A percentile compares a stretch with the other conserved stretches of the same genome.
Evolutionary conservation across 306 rosid species (phyloP).

Genomic region (Adenanthera pavonina): DNA sequence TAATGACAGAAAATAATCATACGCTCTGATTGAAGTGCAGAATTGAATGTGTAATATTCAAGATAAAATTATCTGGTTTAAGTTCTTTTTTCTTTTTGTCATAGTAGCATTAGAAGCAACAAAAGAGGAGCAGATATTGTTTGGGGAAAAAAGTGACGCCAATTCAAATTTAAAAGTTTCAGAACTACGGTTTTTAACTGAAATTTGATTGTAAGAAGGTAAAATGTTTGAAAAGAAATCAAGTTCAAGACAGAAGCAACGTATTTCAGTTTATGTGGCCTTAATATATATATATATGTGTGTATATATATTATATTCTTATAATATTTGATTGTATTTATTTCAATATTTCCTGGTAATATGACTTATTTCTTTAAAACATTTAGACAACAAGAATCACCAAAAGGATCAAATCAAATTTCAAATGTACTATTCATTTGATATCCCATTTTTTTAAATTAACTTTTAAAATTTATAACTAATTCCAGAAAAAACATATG

Average conservation of each 20-base stretch:
- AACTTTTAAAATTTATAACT: too few species aligned
- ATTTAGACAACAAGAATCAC: too few species aligned
- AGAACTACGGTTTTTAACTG: conserved; percentile 3
- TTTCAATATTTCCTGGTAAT: conserved; percentile 77
- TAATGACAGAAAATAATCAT: background rate
- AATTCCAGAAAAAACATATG: too few species aligned
- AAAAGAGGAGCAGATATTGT: conserved; percentile 1
- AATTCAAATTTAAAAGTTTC: conserved; percentile 31
- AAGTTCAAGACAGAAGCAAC: conserved; percentile 9
- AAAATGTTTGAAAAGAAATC: background rate
- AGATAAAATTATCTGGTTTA: conserved; percentile 26
- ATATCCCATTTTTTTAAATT: too few species aligned
- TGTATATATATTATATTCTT: conserved; percentile 18
- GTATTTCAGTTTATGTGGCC: background rate
- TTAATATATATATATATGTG: background rate
- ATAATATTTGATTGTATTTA: conserved; percentile 31
- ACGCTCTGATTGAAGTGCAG: conserved; percentile 14
- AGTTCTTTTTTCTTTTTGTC: background rate
- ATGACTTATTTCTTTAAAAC: too few species aligned
- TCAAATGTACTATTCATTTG: too few species aligned
- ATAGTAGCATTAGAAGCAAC: conserved; percentile 17
- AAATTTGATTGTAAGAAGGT: background rate
- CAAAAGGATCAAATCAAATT: too few species aligned
- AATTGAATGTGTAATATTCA: background rate
- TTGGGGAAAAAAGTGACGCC: background rate